phyloP scores from a whole-genome alignment of 2,329 filamentous ascomycete species.

The Aureobasidium vineae region DNA sequence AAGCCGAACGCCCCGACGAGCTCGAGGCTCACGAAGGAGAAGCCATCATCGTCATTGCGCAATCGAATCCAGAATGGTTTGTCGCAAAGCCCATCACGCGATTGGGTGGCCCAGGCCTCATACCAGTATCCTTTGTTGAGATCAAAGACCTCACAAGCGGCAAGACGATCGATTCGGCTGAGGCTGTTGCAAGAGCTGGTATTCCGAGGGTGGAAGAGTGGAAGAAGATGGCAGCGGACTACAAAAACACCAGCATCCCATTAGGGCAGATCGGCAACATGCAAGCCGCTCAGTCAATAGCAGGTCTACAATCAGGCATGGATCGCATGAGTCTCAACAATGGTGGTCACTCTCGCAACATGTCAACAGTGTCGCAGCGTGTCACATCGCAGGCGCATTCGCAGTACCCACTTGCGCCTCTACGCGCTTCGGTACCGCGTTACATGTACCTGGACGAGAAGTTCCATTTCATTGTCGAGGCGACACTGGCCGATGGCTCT shows the following conservation, averaged over 20 bases:
- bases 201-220: slow-evolving; percentile 96
- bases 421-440: slow-evolving; percentile 80
- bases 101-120: slow-evolving; percentile 90
- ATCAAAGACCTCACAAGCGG: slow-evolving; percentile 92
- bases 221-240: slow-evolving; percentile 99
- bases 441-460: slow-evolving; percentile 98
- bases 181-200: slow-evolving; percentile 82
- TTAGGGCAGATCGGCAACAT: slow-evolving; percentile 69
- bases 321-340: slow-evolving; percentile 70
- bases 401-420: slow-evolving; percentile 62
- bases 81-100: slow-evolving; percentile 98
- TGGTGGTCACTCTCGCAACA: slow-evolving; percentile 34
- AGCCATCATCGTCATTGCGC: slow-evolving; percentile 96
- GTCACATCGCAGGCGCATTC: slow-evolving; percentile 41
- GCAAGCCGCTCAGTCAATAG: slow-evolving; percentile 1
- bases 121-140: slow-evolving; percentile 95
- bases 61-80: slow-evolving; percentile 99
- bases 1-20: slow-evolving; percentile 92
- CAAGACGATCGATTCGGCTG: slow-evolving; percentile 78
- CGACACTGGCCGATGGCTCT: slow-evolving; percentile 81
- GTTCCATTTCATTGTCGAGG: slow-evolving; percentile 98
- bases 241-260: slow-evolving; percentile 98
- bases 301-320: slow-evolving; percentile 52
- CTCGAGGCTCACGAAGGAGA: slow-evolving; percentile 92
- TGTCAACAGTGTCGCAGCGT: slow-evolving; percentile 32